Evolutionary conservation across 2,329 filamentous ascomycete species (phyloP), one percentile per base, ranked within the genome.

Genomic region (Sclerotinia borealis): DNA sequence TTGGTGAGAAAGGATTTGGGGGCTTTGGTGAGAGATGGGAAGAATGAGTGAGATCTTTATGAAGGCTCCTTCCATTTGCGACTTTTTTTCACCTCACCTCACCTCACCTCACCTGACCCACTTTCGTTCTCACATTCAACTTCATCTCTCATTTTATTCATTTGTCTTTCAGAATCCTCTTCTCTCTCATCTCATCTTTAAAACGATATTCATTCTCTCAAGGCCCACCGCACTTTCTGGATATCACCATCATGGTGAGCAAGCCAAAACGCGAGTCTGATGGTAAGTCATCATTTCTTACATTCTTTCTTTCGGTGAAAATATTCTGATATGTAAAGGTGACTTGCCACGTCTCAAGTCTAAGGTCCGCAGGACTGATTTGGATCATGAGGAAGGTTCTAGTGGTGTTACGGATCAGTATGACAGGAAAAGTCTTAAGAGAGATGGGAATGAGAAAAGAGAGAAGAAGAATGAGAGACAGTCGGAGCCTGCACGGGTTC

Each of bases 381-480:
- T 27, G 13, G 50, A 22, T 11, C 8, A 37, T 17, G 51, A 29
- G 13, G 60, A 29, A 54, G 37, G 19, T 10, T 27, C n/a, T 4
- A 17, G 19, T 47, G 43, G 29, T 45, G 15, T 45, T 36, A 13
- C 29, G 29, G 49, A 51, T n/a, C 49, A 51, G 11, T 22, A 15
- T 34, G 49, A 51, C n/a, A 51, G 15, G 29, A 51, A 15, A 29
- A 8, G 10, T 22, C n/a, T 22, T 17, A 51, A 17, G 49, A 51
- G 11, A 36, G 49, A 17, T 36, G 29, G 49, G 2, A 51, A 34
- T 4, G 29, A 51, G n/a, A 52, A 31, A 41, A 47, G 66, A 31
- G 49, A 65, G 48, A 71, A 68, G 63, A 68, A 68, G 47, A 63
- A n/a, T 6, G 58, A 36, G 36, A 64, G 66, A 49, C 67, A 66